Evolutionary conservation across 352 stramenopile genomes (phyloP).

Genomic region (Globisporangium apiculatum): DNA sequence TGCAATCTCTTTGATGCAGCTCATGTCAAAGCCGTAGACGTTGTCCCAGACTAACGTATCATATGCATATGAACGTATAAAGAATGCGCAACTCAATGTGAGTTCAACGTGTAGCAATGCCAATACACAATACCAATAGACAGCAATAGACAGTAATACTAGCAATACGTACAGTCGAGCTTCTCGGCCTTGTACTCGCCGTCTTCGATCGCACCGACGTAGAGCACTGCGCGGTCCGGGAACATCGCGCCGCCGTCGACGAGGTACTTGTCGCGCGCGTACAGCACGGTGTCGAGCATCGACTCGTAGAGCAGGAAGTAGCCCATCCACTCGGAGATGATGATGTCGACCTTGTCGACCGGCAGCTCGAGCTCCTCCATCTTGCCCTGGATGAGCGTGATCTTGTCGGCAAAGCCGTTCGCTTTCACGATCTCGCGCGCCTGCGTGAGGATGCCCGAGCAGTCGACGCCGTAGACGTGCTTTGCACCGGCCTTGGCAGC

Average conservation of each 20-base stretch:
- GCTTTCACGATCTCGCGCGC: constrained; percentile 96
- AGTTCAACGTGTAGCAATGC: too few relatives aligned
- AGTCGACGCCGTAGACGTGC: constrained; percentile 95
- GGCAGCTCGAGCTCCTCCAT: constrained; percentile 92
- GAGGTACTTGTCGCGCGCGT: constrained; percentile 96
- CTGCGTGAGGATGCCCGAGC: constrained; percentile 93
- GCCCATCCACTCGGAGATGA: constrained; percentile 98
- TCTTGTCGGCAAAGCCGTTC: constrained; percentile 88
- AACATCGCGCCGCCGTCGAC: constrained; percentile 91
- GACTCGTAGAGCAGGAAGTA: constrained; percentile 98
- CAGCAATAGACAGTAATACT: not conserved
- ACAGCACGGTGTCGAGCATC: constrained; percentile 97
- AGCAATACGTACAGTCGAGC: constrained; percentile 69
- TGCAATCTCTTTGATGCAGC: constrained; percentile 95
- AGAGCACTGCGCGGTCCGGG: constrained; percentile 94
- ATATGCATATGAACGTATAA: too few relatives aligned
- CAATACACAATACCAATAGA: not conserved
- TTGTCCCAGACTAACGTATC: constrained; percentile 88
- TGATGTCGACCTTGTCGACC: constrained; percentile 94
- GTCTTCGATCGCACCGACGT: constrained; percentile 95
- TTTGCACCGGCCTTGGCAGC: constrained; percentile 86
- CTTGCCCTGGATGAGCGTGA: constrained; percentile 95
- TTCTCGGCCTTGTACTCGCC: constrained; percentile 92
- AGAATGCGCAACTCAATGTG: too few relatives aligned
- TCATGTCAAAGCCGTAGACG: constrained; percentile 99